Evolutionary conservation across 306 rosid genomes (phyloP).

Genomic region (Biancaea sappan): DNA sequence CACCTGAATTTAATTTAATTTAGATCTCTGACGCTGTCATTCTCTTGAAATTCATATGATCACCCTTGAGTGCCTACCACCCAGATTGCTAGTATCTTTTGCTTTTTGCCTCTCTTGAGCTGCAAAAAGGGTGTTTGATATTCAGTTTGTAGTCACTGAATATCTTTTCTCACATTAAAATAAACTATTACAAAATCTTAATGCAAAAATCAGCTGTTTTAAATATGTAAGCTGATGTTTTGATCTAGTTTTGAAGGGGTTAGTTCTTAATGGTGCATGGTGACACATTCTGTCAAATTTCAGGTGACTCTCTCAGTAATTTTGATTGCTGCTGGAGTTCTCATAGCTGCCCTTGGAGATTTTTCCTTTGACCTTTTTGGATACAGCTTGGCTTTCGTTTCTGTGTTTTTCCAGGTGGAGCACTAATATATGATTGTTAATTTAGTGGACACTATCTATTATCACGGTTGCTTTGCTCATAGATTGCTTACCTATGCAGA

Average conservation of each 20-base stretch:
- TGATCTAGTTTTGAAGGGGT: slow-evolving; percentile 22
- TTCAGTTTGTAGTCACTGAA: neutral
- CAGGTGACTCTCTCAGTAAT: slow-evolving; percentile 85
- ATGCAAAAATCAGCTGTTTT: neutral
- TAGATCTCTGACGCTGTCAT: neutral
- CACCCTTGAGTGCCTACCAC: slow-evolving; percentile 5
- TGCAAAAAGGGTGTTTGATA: slow-evolving; percentile 5
- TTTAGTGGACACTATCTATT: neutral
- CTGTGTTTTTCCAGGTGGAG: slow-evolving; percentile 89
- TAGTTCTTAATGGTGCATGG: slow-evolving; percentile 17
- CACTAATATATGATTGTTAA: slow-evolving; percentile 19
- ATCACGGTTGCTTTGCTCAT: slow-evolving; percentile 35
- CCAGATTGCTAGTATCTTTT: slow-evolving; percentile 14
- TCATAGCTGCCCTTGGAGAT: slow-evolving; percentile 90
- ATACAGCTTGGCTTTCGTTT: slow-evolving; percentile 88
- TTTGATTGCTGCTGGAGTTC: slow-evolving; percentile 83
- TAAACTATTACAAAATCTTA: too few relatives aligned
- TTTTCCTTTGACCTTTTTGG: slow-evolving; percentile 92
- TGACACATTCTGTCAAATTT: slow-evolving; percentile 35
- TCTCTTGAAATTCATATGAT: slow-evolving; percentile 11
- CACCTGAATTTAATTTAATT: neutral
- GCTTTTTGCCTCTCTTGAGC: slow-evolving; percentile 12
- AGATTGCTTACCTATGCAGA: slow-evolving; percentile 54
- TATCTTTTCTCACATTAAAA: too few relatives aligned
- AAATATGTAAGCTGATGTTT: slow-evolving; percentile 10